Base-by-base conservation (phyloP, 805 yeast genomes). In the Saturnispora hagleri region DNA sequence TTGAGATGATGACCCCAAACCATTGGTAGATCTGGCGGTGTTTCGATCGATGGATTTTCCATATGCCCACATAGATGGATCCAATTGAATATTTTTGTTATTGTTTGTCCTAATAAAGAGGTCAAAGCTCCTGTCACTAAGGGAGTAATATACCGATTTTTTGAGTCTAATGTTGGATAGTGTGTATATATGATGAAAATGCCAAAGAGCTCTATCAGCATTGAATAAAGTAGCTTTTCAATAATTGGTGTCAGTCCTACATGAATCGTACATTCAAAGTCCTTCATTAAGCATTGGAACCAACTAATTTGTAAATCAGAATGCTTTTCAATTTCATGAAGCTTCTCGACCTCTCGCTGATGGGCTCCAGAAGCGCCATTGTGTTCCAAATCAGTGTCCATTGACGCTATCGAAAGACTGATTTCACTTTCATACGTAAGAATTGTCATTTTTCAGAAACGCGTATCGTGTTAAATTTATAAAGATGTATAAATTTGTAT, bases 1-100 rank as follows among this genome's bases (percentile, higher is more conserved):
- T 81, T 81, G 51, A 69, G 55, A 47, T 64, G 69, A 47, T 62
- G 64, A 34, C 43, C 17, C 47, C 51, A 40, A 3, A 45, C 42
- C 35, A 20, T 36, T 9, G 47, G 41, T 12, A 46, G 34, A 13
- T 6, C 41, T 24, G 34, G 48, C 17, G 24, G 18, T 38, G 34
- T 13, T 15, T 24, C 33, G 22, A 13, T 34, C 10, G 47, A 43
- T 22, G 22, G 17, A 15, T 41, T 41, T 7, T 24, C 44, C n/a
- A 41, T 12, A 13, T 33, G 45, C 10, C 51, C 43, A 33, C 47
- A 43, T 6, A 27, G 15, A 22, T 26, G 34, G 10, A 38, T 24
- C 53, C 55, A 55, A 10, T 42, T 28, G 18, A 46, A 46, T 5
- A 56, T 22, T 12, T 43, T 46, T 4, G 51, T 47, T 22, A 56